A percentile compares a stretch with the other conserved stretches of the same genome.
Evolutionary conservation across 805 yeast genomes (phyloP).

Genomic region (Lipomyces orientalis): DNA sequence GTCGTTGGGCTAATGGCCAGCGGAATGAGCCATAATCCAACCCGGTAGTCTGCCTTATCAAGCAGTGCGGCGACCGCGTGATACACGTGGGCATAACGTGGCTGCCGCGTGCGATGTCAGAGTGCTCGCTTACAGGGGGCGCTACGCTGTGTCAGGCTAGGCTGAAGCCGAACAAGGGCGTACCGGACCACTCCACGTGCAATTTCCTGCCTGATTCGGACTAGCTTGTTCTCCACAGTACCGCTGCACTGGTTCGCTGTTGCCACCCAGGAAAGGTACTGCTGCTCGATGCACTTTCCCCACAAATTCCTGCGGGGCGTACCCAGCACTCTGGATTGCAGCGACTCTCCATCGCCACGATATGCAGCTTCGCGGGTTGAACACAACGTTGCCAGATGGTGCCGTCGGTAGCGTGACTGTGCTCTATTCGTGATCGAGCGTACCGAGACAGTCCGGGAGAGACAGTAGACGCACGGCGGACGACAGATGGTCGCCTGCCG

Average conservation of each 20-base stretch:
- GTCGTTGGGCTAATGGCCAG: no score
- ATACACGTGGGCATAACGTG: constrained; percentile 4
- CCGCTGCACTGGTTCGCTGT: neutral
- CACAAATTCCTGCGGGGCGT: neutral
- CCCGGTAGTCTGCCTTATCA: no score
- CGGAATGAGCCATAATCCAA: no score
- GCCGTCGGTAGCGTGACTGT: neutral
- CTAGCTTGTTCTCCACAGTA: neutral
- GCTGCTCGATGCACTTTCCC: neutral
- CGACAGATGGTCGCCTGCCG: no score
- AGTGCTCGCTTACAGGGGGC: neutral
- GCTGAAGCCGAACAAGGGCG: neutral
- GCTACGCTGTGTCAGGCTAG: constrained; percentile 3
- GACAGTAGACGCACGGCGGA: neutral
- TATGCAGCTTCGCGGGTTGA: neutral
- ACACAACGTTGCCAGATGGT: neutral
- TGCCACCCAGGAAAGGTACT: neutral
- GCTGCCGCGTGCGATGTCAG: constrained; percentile 2
- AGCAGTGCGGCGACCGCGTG: neutral
- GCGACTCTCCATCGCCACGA: neutral
- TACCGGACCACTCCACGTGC: constrained; percentile 1
- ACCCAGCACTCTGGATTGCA: constrained; percentile 2
- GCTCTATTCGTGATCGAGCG: neutral
- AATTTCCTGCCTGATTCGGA: neutral
- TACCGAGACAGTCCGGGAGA: neutral